Evolutionary conservation across 805 yeast genomes (phyloP).

Genomic region (Sugiyamaella lignohabitans): DNA sequence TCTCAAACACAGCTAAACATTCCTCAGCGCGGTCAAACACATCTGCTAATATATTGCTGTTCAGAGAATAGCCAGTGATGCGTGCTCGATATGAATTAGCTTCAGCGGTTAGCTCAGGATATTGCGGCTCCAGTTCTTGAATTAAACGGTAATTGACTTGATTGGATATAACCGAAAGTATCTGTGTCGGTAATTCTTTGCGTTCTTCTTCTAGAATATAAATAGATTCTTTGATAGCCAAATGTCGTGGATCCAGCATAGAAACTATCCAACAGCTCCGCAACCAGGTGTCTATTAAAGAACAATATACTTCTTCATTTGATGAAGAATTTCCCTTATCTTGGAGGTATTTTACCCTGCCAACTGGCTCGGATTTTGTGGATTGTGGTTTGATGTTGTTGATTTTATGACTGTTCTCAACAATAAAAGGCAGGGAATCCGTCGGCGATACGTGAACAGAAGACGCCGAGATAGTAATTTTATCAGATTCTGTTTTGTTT

Average conservation of each 20-base stretch:
- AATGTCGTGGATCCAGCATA: conserved; percentile 10
- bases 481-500: conserved; percentile 2
- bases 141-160: conserved; percentile 10
- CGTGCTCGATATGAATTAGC: conserved; percentile 5
- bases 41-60: neutral
- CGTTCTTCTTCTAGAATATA: conserved; percentile 10
- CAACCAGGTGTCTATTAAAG: conserved; percentile 14
- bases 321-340: neutral
- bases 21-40: conserved; percentile 12
- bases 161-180: conserved; percentile 4
- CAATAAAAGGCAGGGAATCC: conserved; percentile 17
- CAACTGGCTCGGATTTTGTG: neutral
- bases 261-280: conserved; percentile 19
- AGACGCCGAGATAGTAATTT: conserved; percentile 1
- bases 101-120: conserved; percentile 11
- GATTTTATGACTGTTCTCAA: conserved; percentile 2
- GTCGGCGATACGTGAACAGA: conserved; percentile 10
- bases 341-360: neutral
- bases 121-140: conserved; percentile 12
- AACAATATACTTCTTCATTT: conserved; percentile 8
- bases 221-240: conserved; percentile 6
- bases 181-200: conserved; percentile 7
- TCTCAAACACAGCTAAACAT: conserved; percentile 9
- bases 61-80: neutral
- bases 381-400: too few species aligned